A percentile compares a stretch with the other conserved stretches of the same genome.
phyloP scores from a whole-genome alignment of 164 flowering plant genomes.

The Berberis thunbergii region DNA sequence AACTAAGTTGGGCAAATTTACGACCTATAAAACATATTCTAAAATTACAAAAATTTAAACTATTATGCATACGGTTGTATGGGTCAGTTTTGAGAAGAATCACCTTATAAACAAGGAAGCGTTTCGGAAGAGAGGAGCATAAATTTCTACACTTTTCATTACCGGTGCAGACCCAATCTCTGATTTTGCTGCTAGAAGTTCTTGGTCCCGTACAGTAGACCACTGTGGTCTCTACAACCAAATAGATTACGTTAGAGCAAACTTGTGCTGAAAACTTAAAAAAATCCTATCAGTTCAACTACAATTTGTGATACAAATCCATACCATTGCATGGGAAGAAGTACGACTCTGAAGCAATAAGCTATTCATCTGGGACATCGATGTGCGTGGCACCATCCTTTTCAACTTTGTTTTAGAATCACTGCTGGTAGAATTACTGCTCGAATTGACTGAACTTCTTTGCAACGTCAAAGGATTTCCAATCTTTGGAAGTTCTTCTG shows the following conservation, averaged over 20 bases:
- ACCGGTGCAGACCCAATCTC: constrained; percentile 35
- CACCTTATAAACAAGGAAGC: constrained; percentile 48
- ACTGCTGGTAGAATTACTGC: constrained; percentile 8
- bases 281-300: background rate
- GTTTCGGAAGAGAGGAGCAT: constrained; percentile 49
- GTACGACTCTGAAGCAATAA: constrained; percentile 9
- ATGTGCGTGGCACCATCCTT: background rate
- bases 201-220: constrained; percentile 34
- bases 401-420: background rate
- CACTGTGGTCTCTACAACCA: constrained; percentile 32
- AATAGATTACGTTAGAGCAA: background rate
- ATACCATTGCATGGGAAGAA: constrained; percentile 13
- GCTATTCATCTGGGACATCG: constrained; percentile 14
- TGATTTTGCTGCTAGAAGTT: constrained; percentile 31
- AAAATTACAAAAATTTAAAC: too few species aligned
- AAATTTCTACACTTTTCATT: constrained; percentile 24
- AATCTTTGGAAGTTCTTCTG: constrained; percentile 5
- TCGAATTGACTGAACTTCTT: background rate
- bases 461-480: constrained; percentile 5
- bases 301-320: background rate
- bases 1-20: too few species aligned
- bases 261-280: background rate
- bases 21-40: too few species aligned
- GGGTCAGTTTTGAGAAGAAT: background rate
- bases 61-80: too few species aligned